Evolutionary conservation across 202 grass and related monocot genomes (phyloP).

Genomic region (Hordeum pubiflorum): DNA sequence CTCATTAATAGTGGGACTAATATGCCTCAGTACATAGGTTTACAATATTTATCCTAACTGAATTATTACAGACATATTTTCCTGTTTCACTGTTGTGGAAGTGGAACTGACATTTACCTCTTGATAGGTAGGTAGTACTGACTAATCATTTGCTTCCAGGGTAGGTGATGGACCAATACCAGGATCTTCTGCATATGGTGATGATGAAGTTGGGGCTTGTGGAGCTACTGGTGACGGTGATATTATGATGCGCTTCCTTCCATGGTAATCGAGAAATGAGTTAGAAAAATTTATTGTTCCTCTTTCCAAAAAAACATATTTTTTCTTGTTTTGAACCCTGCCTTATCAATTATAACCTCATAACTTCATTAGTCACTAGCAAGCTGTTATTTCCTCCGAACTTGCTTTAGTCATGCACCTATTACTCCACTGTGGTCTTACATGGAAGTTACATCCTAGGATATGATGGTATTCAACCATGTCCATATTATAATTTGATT

Average conservation of each 20-base stretch:
- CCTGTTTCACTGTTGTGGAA: not conserved
- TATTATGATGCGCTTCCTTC: constrained; percentile 96
- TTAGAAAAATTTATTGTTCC: not conserved
- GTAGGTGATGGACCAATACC: constrained; percentile 93
- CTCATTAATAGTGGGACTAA: not conserved
- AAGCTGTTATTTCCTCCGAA: not conserved
- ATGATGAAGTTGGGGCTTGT: constrained; percentile 83
- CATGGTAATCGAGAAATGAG: constrained; percentile 48
- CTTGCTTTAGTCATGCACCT: too few species aligned
- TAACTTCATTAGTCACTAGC: not conserved
- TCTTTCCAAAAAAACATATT: not conserved
- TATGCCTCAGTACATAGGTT: not conserved
- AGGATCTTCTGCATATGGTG: constrained; percentile 76
- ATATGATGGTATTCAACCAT: not conserved
- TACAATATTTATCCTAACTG: not conserved
- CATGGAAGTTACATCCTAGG: not conserved
- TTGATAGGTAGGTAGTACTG: not conserved
- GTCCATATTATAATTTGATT: not conserved
- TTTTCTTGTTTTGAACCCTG: not conserved
- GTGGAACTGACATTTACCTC: constrained; percentile 1
- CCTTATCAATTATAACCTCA: not conserved
- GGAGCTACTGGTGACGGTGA: constrained; percentile 90
- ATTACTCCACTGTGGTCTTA: not conserved
- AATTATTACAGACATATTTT: not conserved
- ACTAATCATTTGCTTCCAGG: constrained; percentile 38